Evolutionary conservation across 2,329 filamentous ascomycete genomes (phyloP).

Genomic region (Epichloe glyceriae): DNA sequence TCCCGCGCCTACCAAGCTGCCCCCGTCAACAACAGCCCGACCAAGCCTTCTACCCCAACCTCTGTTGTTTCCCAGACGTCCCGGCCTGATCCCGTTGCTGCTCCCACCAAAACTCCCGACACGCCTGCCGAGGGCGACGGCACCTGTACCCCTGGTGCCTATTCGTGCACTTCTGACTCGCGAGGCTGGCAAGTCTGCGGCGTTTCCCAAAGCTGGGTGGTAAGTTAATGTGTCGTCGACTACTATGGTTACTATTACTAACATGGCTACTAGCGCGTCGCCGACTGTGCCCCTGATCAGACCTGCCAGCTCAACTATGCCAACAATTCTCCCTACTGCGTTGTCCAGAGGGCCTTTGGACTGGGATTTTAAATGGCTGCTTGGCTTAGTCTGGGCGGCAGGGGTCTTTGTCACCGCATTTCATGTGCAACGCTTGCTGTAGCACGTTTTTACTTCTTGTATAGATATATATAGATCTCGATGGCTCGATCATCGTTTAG

Average conservation of each 20-base stretch:
- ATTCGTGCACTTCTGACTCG: neutral
- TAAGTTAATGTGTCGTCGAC: neutral
- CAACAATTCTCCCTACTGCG: neutral
- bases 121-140: neutral
- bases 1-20: neutral
- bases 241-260: neutral
- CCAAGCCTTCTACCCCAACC: neutral
- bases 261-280: neutral
- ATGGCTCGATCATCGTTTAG: neutral
- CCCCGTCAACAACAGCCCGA: neutral
- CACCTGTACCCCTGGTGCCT: neutral
- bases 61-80: neutral
- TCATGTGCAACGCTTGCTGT: neutral
- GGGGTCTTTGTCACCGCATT: neutral
- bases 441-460: neutral
- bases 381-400: neutral
- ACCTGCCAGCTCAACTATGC: neutral
- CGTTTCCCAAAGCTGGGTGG: neutral
- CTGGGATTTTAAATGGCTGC: too few species aligned
- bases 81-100: neutral
- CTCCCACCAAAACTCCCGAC: neutral
- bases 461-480: neutral
- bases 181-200: conserved; percentile 2
- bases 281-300: neutral
- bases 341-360: neutral